These are phyloP conservation scores for Amniculicola lignicola DNA, from an alignment of 495 filamentous ascomycete species.

Conservation along the genomic window DNA sequence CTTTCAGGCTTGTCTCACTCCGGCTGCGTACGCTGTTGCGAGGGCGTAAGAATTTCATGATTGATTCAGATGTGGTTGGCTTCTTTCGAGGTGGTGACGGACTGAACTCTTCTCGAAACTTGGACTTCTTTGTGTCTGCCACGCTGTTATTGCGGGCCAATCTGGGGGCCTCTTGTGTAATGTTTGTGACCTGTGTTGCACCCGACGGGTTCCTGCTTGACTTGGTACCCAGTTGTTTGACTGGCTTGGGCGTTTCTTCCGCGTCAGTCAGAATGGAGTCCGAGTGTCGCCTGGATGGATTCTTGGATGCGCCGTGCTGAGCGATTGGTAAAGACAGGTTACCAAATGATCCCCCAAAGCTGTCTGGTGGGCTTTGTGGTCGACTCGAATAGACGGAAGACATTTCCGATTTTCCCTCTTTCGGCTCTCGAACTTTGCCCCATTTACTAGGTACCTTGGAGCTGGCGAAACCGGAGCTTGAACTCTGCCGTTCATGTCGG, in stretches of 20 bases:
- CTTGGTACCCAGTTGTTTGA: too few relatives aligned
- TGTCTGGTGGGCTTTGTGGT: constrained; percentile 31
- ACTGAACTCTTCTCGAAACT: constrained; percentile 33
- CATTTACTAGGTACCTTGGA: constrained; percentile 30
- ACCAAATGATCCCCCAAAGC: constrained; percentile 11
- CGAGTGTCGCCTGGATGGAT: neutral
- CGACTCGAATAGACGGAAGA: constrained; percentile 34
- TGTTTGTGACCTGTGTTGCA: too few relatives aligned
- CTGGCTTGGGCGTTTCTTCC: constrained; percentile 24
- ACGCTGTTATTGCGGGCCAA: constrained; percentile 27
- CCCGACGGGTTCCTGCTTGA: too few relatives aligned
- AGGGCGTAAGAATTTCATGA: constrained; percentile 20
- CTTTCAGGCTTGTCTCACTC: constrained; percentile 16
- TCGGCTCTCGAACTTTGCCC: constrained; percentile 24
- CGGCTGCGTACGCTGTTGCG: constrained; percentile 17
- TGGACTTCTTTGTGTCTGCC: constrained; percentile 18
- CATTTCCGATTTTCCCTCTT: constrained; percentile 22
- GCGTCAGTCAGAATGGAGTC: constrained; percentile 11
- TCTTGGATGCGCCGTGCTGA: too few relatives aligned
- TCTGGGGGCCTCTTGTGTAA: too few relatives aligned
- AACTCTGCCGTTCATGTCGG: constrained; percentile 29
- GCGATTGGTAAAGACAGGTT: constrained; percentile 9
- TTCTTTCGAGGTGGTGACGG: constrained; percentile 27
- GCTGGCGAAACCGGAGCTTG: constrained; percentile 34
- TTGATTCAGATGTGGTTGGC: neutral